Evolutionary conservation across 257 asterid species (phyloP), one percentile per base, ranked within the genome.

Genomic region (Cordia subcordata): DNA sequence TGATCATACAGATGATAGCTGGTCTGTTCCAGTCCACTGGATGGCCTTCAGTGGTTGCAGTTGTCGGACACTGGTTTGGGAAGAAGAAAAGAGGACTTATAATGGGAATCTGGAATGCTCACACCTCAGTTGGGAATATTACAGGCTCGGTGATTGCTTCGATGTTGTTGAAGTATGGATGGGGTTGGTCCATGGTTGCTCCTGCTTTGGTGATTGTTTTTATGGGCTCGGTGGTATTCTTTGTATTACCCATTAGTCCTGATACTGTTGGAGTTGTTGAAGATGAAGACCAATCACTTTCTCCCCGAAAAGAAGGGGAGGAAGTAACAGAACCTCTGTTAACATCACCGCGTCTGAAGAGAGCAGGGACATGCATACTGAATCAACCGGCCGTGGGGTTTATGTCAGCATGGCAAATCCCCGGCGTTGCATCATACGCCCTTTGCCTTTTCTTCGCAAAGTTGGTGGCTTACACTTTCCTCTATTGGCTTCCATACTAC

Each of bases 71-170:
- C 59, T 89, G 99, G 99, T 93, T 89, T 11, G 99, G 99, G 69
- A 89, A 93, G 68, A 90, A 71, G 79, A 89, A 77, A 79, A 79
- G 99, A 42, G 97, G 99, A 12, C 97, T 93, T 54, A 93, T 93
- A 65, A 86, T 93, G 99, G 99, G 99, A 40, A 82, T 93, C 8
- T 93, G 99, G 99, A 93, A 89, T 64, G 86, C 97, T 55, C 99
- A 93, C 68, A 93, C 99, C 4, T 93, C 99, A 10, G 73, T 93
- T 27, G 99, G 99, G 46, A 93, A 93, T 77, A 93, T 93, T 50
- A 76, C 85, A 0, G 99, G 99, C 12, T 83, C 93, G 18, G 60
- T 93, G 35, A 80, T 93, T 62, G 99, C 99, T 72, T 86, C 99
- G 8, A 18, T 72, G 0, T 61, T 93, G 71, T 78, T 93, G 77